Evolutionary conservation across 2,329 filamentous ascomycete species (phyloP), one percentile per base, ranked within the genome.

Genomic region (Sporothrix mexicana): DNA sequence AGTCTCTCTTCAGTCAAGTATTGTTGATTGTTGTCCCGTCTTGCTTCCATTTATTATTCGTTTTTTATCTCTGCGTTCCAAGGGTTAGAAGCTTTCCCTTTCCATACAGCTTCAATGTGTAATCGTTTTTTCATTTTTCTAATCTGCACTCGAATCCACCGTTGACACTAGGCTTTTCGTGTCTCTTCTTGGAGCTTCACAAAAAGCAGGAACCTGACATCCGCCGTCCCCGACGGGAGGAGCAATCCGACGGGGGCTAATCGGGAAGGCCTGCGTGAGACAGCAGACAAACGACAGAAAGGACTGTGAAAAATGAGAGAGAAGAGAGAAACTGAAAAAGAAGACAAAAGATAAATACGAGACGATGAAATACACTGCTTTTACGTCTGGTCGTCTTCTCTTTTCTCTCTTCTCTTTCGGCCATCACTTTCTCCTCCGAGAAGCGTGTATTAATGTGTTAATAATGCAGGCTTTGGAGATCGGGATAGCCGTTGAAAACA

Each of bases 161-260:
- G 13, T 0, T 3, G 12, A 45, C 41, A 66, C 61, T 66, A 66
- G n/a, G n/a, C n/a, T n/a, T n/a, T n/a, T n/a, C n/a, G n/a, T n/a
- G n/a, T n/a, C n/a, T n/a, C n/a, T n/a, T n/a, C n/a, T n/a, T n/a
- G n/a, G n/a, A n/a, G n/a, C n/a, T n/a, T n/a, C n/a, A n/a, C n/a
- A n/a, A 20, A 13, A 10, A 10, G 9, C 8, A 68, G 66, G 66
- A 68, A 53, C 66, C 66, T 68, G 66, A 53, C 66, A 55, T 41
- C 66, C 66, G 49, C 49, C 66, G 66, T 55, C 66, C 66, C 30
- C 66, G 47, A n/a, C 66, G 66, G 66, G 49, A 55, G 49, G 49
- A 51, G 25, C 25, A 51, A 12, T 10, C 66, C 66, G 49, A 9
- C 49, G 30, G 66, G 15, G 45, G 15, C 43, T 47, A n/a, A 36